Evolutionary conservation across 1,284 basidiomycete species (phyloP).

Genomic region (Rhodotorula sp.): DNA sequence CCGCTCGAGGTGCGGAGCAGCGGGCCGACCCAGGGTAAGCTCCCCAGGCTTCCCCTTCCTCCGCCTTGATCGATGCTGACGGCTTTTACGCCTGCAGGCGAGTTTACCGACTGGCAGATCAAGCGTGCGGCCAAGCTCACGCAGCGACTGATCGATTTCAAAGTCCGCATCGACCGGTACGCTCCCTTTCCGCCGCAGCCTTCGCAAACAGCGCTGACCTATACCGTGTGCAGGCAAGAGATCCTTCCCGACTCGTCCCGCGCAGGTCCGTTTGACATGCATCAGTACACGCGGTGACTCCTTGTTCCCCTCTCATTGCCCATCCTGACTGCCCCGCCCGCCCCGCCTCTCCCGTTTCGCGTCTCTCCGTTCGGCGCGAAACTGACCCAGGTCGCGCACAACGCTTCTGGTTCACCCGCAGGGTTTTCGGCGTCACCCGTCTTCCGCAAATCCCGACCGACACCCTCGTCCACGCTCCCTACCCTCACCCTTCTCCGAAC

Average conservation of each 20-base stretch:
- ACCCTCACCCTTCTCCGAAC: conserved; percentile 60
- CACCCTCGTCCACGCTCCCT: conserved; percentile 43
- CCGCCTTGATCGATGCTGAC: not conserved
- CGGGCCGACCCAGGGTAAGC: conserved; percentile 39
- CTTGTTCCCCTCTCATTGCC: not conserved
- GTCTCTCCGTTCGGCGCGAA: conserved; percentile 60
- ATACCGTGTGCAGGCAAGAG: conserved; percentile 52
- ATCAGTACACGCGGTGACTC: conserved; percentile 58
- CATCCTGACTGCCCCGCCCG: conserved; percentile 4
- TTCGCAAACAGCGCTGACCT: not conserved
- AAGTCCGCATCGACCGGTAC: conserved; percentile 65
- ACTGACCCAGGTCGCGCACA: conserved; percentile 35
- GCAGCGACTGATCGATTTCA: conserved; percentile 76
- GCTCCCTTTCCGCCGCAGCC: conserved; percentile 47
- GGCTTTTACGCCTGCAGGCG: conserved; percentile 31
- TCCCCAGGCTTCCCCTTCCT: not conserved
- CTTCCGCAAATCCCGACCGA: conserved; percentile 60
- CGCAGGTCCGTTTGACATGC: conserved; percentile 61
- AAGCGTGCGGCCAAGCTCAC: conserved; percentile 82
- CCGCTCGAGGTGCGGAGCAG: conserved; percentile 47
- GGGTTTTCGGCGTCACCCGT: conserved; percentile 75
- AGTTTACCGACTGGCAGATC: conserved; percentile 77
- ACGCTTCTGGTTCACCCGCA: conserved; percentile 47
- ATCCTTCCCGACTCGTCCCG: conserved; percentile 59
- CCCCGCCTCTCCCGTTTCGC: conserved; percentile 55